Base-by-base conservation (phyloP, 2,329 filamentous ascomycete genomes). In the Uncinocarpus reesii region DNA sequence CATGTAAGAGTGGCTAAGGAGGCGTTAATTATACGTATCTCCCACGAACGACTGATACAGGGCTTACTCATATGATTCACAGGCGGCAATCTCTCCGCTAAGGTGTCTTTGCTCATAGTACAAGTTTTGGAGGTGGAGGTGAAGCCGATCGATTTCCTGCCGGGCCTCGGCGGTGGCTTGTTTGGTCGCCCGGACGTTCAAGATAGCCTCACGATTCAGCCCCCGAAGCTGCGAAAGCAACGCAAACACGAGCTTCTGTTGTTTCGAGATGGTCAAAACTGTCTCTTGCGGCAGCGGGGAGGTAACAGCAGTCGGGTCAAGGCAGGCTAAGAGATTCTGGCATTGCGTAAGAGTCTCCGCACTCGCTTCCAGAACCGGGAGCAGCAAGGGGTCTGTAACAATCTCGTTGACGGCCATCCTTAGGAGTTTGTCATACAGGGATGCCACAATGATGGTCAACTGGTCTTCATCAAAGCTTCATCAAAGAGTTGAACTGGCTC, bases 91-190 rank as follows among this genome's bases (percentile, higher is more conserved):
- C 68, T 98, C 92, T 42, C 86, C 86, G 55, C 85, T 80, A 47
- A 98, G 71, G 65, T 95, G 88, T 47, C 86, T 76, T 69, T 96
- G 89, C 66, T 98, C 90, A 62, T 98, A 98, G 65, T 92, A 93
- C 6, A 98, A 71, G 61, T 98, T 98, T 67, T 96, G 90, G 48
- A 98, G 75, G 61, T 94, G 86, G 31, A 98, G 75, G 63, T 96
- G 89, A 52, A 98, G 74, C 42, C 83, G 80, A 63, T 98, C 92
- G 55, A 96, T 87, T 67, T 95, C 87, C 59, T 90, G 85, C 42
- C 89, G 80, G 42, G 84, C 85, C 65, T 95, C 87, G 24, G 86
- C 84, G 0, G 92, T 96, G 57, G 80, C 74, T 46, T 84, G 75
- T 65, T 96, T 96, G 11, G 89, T 95, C 57, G 87, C 80, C 55